A percentile compares a stretch with the other conserved stretches of the same genome.
These are phyloP conservation scores for Aspergillus pseudoglaucus DNA, from an alignment of 2,329 filamentous ascomycete species.

Conservation along the genomic window DNA sequence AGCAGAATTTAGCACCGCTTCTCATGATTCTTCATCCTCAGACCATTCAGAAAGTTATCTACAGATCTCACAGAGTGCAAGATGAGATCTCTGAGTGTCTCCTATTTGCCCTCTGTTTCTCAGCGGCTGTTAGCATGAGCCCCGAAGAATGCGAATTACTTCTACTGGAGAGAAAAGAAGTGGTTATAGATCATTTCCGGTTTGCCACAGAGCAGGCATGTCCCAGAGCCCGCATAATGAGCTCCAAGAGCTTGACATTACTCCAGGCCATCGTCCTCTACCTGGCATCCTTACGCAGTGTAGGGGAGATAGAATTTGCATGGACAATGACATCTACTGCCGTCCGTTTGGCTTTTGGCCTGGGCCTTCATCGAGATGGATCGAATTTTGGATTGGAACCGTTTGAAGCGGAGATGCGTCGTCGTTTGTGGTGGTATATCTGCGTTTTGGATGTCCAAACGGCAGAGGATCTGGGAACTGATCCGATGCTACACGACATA, in stretches of 20 bases:
- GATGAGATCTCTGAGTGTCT: constrained; percentile 5
- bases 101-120: constrained; percentile 11
- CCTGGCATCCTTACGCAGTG: constrained; percentile 8
- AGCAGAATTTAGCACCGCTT: constrained; percentile 15
- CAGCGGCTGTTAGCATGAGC: constrained; percentile 11
- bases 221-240: constrained; percentile 10
- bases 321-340: constrained; percentile 48
- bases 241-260: constrained; percentile 3
- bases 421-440: constrained; percentile 33
- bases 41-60: constrained; percentile 6
- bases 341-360: constrained; percentile 50
- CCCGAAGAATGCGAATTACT: constrained; percentile 5
- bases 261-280: constrained; percentile 15
- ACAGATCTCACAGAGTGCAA: not conserved
- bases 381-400: constrained; percentile 48
- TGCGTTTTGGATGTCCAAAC: constrained; percentile 53
- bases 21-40: constrained; percentile 1
- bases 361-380: constrained; percentile 51
- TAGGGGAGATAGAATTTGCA: constrained; percentile 23
- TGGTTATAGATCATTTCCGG: too few species aligned
- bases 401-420: constrained; percentile 41
- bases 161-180: too few species aligned
- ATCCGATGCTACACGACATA: constrained; percentile 52
- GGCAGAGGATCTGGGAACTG: constrained; percentile 58
- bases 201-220: constrained; percentile 1